Evolutionary conservation across 345 rosid species (phyloP).

Genomic region (Populus ilicifolia): DNA sequence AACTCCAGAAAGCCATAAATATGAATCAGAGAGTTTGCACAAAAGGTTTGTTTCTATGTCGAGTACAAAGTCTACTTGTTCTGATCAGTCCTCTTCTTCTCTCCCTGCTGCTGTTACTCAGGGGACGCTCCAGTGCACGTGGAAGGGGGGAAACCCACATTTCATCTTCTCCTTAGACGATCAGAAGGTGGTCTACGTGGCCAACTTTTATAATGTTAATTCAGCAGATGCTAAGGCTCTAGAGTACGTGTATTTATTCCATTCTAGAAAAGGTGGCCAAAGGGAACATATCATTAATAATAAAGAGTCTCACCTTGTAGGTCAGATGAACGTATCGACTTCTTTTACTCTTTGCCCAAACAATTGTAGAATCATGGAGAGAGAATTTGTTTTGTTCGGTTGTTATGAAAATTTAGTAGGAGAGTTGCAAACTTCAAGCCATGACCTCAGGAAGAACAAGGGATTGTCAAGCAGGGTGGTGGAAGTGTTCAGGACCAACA

Average conservation of each 20-base stretch:
- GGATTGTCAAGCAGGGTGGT: conserved; percentile 66
- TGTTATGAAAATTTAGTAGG: conserved; percentile 36
- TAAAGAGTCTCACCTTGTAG: conserved; percentile 49
- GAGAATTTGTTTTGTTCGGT: conserved; percentile 69
- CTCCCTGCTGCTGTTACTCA: conserved; percentile 45
- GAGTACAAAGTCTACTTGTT: conserved; percentile 51
- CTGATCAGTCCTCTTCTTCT: conserved; percentile 45
- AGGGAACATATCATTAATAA: conserved; percentile 35
- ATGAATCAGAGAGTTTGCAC: conserved; percentile 28
- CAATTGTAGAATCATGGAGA: conserved; percentile 52
- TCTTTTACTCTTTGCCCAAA: conserved; percentile 43
- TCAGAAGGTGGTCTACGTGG: conserved; percentile 57
- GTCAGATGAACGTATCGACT: conserved; percentile 64
- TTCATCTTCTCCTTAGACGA: conserved; percentile 79
- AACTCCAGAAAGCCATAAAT: conserved; percentile 11
- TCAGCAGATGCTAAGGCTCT: conserved; percentile 28
- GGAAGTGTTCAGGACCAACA: conserved; percentile 49
- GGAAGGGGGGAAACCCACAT: conserved; percentile 63
- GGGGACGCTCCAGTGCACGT: conserved; percentile 74
- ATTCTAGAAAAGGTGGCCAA: conserved; percentile 38
- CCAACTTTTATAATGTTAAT: conserved; percentile 44
- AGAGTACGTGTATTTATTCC: conserved; percentile 55
- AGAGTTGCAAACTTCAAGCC: conserved; percentile 32
- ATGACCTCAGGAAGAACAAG: conserved; percentile 41
- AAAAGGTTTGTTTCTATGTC: conserved; percentile 38